Evolutionary conservation across 371 early-diverging fungal species (phyloP).

Genomic region (Batkoa obscura): DNA sequence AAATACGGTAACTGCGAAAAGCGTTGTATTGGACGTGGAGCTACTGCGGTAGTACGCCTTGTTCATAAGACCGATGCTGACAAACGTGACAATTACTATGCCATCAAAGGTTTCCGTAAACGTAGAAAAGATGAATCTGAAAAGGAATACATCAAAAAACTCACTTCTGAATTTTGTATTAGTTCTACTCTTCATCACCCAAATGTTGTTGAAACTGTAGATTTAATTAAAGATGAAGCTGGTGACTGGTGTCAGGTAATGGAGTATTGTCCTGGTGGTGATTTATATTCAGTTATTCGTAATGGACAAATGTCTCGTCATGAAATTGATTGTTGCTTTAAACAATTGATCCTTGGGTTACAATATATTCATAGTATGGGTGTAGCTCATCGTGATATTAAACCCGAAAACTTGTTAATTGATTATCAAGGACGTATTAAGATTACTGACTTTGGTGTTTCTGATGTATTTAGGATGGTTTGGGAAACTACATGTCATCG

Average conservation of each 20-base stretch:
- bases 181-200: slow-evolving; percentile 63
- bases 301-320: slow-evolving; percentile 42
- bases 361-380: slow-evolving; percentile 82
- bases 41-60: slow-evolving; percentile 76
- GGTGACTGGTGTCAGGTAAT: slow-evolving; percentile 84
- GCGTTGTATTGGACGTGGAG: slow-evolving; percentile 71
- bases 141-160: slow-evolving; percentile 75
- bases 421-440: slow-evolving; percentile 68
- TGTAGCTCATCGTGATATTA: slow-evolving; percentile 80
- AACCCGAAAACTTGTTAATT: slow-evolving; percentile 83
- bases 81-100: slow-evolving; percentile 54
- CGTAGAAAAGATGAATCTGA: slow-evolving; percentile 62
- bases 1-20: slow-evolving; percentile 65
- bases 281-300: slow-evolving; percentile 51
- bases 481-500: slow-evolving; percentile 46
- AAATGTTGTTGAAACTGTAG: slow-evolving; percentile 79
- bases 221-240: slow-evolving; percentile 69
- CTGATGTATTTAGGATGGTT: slow-evolving; percentile 69
- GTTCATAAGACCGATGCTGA: slow-evolving; percentile 33
- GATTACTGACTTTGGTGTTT: slow-evolving; percentile 95
- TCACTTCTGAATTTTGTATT: slow-evolving; percentile 83
- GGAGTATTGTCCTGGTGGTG: slow-evolving; percentile 70
- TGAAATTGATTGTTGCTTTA: slow-evolving; percentile 77
- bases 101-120: slow-evolving; percentile 80
- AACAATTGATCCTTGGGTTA: slow-evolving; percentile 79